Evolutionary conservation across 192 early-diverging fungal genomes (phyloP), one percentile per base, ranked within the genome.

Genomic region (Gamsiella multidivaricata): DNA sequence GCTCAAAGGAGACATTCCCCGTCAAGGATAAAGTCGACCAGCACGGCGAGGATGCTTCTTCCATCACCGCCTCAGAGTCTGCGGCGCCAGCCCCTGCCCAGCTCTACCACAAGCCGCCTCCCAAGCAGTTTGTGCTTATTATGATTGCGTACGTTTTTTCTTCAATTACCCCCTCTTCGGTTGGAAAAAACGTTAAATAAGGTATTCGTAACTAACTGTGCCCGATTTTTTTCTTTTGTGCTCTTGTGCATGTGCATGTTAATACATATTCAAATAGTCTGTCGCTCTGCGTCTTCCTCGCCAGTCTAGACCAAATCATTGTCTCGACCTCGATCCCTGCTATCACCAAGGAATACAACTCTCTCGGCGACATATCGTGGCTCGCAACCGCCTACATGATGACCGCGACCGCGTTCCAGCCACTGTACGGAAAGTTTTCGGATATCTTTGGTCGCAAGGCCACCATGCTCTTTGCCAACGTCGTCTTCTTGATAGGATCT

Each of bases 381-480:
- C 88, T 97, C 33, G 93, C 89, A 42, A 91, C 87, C 31, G 83
- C 87, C 26, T 95, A 93, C 54, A 80, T 94, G 66, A 67, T 94
- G 69, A 90, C 87, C 57, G 85, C 84, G 28, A 93, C 94, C 3
- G 90, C 94, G 10, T 82, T 95, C 58, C 88, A 94, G 69, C 92
- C 94, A 8, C 75, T 91, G 36, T 95, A 86, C 61, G 85, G 85
- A 28, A 70, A 83, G 52, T 70, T 86, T 46, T 88, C 93, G 50
- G 95, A 97, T 55, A 92, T 95, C 36, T 94, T 96, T 81, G 96
- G 92, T 22, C 89, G 91, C 54, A 87, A 87, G 47, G 70, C 69
- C 7, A 71, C 89, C 28, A 71, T 91, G 33, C 57, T 91, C 7
- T 78, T 83, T 42, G 87, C 89, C 28, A 78, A 78, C 41, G 57